phyloP scores from a whole-genome alignment of 176 grass and related monocot genomes.

The Puya raimondii region DNA sequence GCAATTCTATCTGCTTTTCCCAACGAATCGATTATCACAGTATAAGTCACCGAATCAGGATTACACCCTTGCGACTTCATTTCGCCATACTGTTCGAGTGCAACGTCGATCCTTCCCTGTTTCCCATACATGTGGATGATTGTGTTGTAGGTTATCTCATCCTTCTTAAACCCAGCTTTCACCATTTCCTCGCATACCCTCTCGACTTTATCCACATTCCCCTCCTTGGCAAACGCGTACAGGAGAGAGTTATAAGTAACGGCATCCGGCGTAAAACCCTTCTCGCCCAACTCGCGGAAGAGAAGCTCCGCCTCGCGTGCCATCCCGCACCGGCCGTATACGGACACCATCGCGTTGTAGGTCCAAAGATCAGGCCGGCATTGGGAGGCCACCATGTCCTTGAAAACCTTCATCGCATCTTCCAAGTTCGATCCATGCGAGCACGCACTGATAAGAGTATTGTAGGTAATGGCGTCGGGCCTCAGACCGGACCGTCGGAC shows the following conservation, averaged over 20 bases:
- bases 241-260: slow-evolving; percentile 83
- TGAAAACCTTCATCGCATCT: slow-evolving; percentile 52
- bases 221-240: slow-evolving; percentile 61
- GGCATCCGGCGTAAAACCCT: slow-evolving; percentile 72
- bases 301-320: slow-evolving; percentile 40
- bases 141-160: slow-evolving; percentile 88
- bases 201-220: slow-evolving; percentile 57
- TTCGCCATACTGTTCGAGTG: slow-evolving; percentile 61
- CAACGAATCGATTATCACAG: slow-evolving; percentile 76
- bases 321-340: slow-evolving; percentile 60
- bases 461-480: slow-evolving; percentile 86
- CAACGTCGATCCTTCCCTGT: slow-evolving; percentile 61
- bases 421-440: slow-evolving; percentile 56
- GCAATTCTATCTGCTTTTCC: slow-evolving; percentile 72
- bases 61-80: slow-evolving; percentile 62
- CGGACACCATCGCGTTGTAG: slow-evolving; percentile 78
- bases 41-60: slow-evolving; percentile 86
- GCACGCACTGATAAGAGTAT: slow-evolving; percentile 81
- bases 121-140: slow-evolving; percentile 94
- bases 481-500: slow-evolving; percentile 58
- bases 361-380: slow-evolving; percentile 87
- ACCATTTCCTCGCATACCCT: slow-evolving; percentile 62
- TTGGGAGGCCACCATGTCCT: slow-evolving; percentile 56
- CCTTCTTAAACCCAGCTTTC: slow-evolving; percentile 68
- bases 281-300: slow-evolving; percentile 53